phyloP scores from a whole-genome alignment of 257 asterid genomes.

The Asclepias syriaca region DNA sequence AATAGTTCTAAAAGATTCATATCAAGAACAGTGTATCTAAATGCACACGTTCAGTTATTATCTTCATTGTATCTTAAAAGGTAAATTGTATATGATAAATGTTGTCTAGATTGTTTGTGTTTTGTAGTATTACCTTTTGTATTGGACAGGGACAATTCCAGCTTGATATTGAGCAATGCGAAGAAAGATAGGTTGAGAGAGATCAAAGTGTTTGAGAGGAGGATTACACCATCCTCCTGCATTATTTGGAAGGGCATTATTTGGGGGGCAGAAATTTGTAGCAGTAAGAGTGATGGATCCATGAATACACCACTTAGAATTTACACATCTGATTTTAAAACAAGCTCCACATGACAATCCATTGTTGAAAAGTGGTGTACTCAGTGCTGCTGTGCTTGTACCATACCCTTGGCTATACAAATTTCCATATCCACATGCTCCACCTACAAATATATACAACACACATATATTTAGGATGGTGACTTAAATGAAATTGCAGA shows the following conservation, averaged over 20 bases:
- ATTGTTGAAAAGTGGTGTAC: slow-evolving; percentile 27
- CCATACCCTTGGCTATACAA: slow-evolving; percentile 27
- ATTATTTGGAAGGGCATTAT: slow-evolving; percentile 17
- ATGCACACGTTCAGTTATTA: too few species aligned
- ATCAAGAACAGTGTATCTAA: too few species aligned
- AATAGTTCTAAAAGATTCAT: too few species aligned
- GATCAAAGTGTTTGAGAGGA: slow-evolving; percentile 27
- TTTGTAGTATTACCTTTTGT: slow-evolving; percentile 16
- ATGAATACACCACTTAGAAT: slow-evolving; percentile 15
- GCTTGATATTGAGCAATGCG: slow-evolving; percentile 25
- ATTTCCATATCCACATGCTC: slow-evolving; percentile 34
- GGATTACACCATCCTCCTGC: slow-evolving; percentile 31
- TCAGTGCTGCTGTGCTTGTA: slow-evolving; percentile 27
- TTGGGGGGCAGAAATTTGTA: slow-evolving; percentile 32
- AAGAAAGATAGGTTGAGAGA: slow-evolving; percentile 24
- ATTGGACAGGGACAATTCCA: slow-evolving; percentile 27
- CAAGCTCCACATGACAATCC: slow-evolving; percentile 29
- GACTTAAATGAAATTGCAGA: too few species aligned
- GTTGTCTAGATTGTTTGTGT: too few species aligned
- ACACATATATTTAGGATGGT: too few species aligned
- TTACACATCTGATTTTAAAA: slow-evolving; percentile 25
- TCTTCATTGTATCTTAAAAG: too few species aligned
- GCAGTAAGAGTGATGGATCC: slow-evolving; percentile 25
- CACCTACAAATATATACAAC: slow-evolving; percentile 15
- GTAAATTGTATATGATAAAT: too few species aligned